Conservation (phyloP, 176 grass and related monocot genomes). For the Luzula sylvatica region DNA sequence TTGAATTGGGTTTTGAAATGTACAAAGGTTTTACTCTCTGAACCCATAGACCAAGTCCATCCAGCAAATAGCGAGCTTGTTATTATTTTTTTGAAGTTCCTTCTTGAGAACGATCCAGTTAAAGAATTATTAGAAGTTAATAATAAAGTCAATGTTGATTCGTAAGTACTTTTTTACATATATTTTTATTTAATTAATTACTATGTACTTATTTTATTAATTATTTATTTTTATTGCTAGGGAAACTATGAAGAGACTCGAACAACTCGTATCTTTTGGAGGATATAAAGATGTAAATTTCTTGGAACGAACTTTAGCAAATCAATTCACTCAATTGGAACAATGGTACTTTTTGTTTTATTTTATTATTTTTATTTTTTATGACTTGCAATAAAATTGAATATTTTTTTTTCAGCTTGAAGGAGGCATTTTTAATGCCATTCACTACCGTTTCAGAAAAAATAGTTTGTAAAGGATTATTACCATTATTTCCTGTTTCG, state of each 20-base stretch:
- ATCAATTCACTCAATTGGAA: slow-evolving; percentile 77
- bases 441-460: slow-evolving; percentile 74
- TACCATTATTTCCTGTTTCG: slow-evolving; percentile 59
- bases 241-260: slow-evolving; percentile 47
- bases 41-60: slow-evolving; percentile 60
- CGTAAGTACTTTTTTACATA: slow-evolving; percentile 46
- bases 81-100: slow-evolving; percentile 85
- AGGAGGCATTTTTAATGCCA: slow-evolving; percentile 82
- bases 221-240: slow-evolving; percentile 32
- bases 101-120: slow-evolving; percentile 73
- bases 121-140: slow-evolving; percentile 67
- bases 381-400: slow-evolving; percentile 7
- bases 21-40: slow-evolving; percentile 75
- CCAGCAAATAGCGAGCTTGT: slow-evolving; percentile 63
- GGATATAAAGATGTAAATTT: slow-evolving; percentile 66
- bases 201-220: slow-evolving; percentile 7
- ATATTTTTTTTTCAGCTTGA: slow-evolving; percentile 52
- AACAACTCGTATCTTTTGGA: slow-evolving; percentile 70
- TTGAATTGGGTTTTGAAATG: slow-evolving; percentile 88
- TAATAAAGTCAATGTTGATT: slow-evolving; percentile 54
- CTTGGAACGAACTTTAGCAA: slow-evolving; percentile 64
- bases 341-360: slow-evolving; percentile 38
- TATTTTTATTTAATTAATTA: slow-evolving; percentile 16
- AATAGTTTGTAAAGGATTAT: slow-evolving; percentile 60
- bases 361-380: slow-evolving; percentile 9